Evolutionary conservation across 352 stramenopile species (phyloP).

Genomic region (Globisporangium alternatum): DNA sequence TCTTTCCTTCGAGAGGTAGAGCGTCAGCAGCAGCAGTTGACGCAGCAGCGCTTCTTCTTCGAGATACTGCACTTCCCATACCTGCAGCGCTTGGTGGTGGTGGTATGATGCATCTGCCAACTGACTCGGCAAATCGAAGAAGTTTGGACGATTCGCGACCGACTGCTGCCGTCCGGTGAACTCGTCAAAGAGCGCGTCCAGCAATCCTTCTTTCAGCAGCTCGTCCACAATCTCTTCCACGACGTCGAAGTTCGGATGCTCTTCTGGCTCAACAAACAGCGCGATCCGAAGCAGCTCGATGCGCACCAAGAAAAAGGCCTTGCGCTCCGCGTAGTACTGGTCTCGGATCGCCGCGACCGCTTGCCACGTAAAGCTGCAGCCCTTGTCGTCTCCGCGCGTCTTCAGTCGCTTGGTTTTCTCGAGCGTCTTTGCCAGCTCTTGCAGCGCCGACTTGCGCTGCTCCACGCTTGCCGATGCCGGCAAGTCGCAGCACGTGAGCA

Average conservation of each 20-base stretch:
- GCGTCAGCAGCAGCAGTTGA: conserved; percentile 49
- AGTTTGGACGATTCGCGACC: conserved; percentile 27
- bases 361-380: conserved; percentile 17
- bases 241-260: conserved; percentile 30
- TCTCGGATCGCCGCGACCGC: conserved; percentile 24
- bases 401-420: conserved; percentile 5
- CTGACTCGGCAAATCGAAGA: conserved; percentile 27
- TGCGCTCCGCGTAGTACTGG: conserved; percentile 38
- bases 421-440: conserved; percentile 11
- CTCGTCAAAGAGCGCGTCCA: conserved; percentile 56
- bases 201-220: conserved; percentile 52
- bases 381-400: conserved; percentile 1
- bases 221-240: conserved; percentile 43
- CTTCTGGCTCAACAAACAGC: conserved; percentile 19
- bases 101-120: conserved; percentile 10
- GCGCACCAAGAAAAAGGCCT: conserved; percentile 49
- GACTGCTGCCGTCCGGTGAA: conserved; percentile 36
- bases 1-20: conserved; percentile 41
- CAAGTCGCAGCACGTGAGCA: conserved; percentile 30
- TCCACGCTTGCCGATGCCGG: conserved; percentile 23
- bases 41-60: conserved; percentile 57
- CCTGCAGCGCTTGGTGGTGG: conserved; percentile 29
- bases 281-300: conserved; percentile 53
- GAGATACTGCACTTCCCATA: conserved; percentile 59
- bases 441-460: conserved; percentile 28